Percentiles rank a stretch among this genome's conserved stretches.
These are phyloP conservation scores for Paulownia fortunei DNA, from an alignment of 257 asterid species.

Conservation along the genomic window DNA sequence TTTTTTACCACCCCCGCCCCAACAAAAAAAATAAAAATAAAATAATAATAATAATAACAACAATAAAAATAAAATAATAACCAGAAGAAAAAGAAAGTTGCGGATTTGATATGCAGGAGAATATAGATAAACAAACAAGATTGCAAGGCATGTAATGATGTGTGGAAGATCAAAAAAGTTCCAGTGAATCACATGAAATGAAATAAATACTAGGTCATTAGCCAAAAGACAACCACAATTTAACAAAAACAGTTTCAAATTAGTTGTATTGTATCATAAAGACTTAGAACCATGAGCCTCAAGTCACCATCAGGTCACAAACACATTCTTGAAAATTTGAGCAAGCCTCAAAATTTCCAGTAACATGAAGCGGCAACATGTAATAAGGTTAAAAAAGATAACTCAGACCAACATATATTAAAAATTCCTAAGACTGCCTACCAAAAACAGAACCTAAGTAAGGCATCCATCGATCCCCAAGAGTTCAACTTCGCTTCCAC, in stretches of 20 bases:
- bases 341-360: constrained; percentile 27
- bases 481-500: background rate
- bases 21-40: background rate
- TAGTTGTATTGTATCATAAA: constrained; percentile 22
- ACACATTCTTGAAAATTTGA: constrained; percentile 32
- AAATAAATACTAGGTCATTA: background rate
- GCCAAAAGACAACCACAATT: background rate
- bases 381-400: constrained; percentile 17
- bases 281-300: constrained; percentile 27
- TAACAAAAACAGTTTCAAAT: constrained; percentile 1
- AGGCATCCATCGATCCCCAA: constrained; percentile 8
- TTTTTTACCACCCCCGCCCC: background rate
- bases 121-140: too few species aligned
- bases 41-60: too few species aligned
- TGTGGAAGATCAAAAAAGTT: background rate
- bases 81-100: too few species aligned
- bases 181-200: background rate
- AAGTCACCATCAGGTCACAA: constrained; percentile 39
- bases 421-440: constrained; percentile 33
- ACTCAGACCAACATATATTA: constrained; percentile 5
- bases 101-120: too few species aligned
- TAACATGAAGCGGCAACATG: constrained; percentile 26
- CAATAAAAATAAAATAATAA: too few species aligned
- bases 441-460: constrained; percentile 6
- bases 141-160: too few species aligned